Evolutionary conservation across 768 basidiomycete species (phyloP).

Genomic region (Hygrocybe punicea): DNA sequence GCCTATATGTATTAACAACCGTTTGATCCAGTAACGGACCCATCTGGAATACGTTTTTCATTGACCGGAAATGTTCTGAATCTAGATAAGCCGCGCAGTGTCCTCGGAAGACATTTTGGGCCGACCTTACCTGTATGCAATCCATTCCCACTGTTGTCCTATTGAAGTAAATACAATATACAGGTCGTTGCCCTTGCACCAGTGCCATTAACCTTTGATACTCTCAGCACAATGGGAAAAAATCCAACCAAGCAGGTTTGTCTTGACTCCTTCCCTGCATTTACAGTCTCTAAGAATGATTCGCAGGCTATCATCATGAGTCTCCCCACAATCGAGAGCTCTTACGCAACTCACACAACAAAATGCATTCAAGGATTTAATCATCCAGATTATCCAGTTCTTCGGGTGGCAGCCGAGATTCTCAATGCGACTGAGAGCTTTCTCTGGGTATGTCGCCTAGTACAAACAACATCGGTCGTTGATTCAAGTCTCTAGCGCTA

Average conservation of each 20-base stretch:
- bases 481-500: conserved; percentile 51
- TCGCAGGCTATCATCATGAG: conserved; percentile 77
- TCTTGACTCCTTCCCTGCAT: not conserved
- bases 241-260: conserved; percentile 68
- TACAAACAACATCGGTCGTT: not conserved
- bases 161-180: conserved; percentile 4
- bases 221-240: conserved; percentile 71
- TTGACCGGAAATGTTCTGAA: conserved; percentile 83
- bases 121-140: conserved; percentile 53
- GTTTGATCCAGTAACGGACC: conserved; percentile 63
- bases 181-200: conserved; percentile 58
- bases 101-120: conserved; percentile 71
- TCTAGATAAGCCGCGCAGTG: conserved; percentile 65
- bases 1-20: not conserved
- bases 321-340: conserved; percentile 91
- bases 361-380: conserved; percentile 77
- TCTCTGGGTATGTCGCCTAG: conserved; percentile 66
- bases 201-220: conserved; percentile 61
- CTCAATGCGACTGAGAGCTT: conserved; percentile 93
- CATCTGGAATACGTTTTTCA: conserved; percentile 80
- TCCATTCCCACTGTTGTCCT: not conserved
- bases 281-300: conserved; percentile 8
- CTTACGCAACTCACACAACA: conserved; percentile 73
- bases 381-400: conserved; percentile 80
- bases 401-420: conserved; percentile 80